Conservation (phyloP, 2,329 filamentous ascomycete species). For the Aschersonia sp. region DNA sequence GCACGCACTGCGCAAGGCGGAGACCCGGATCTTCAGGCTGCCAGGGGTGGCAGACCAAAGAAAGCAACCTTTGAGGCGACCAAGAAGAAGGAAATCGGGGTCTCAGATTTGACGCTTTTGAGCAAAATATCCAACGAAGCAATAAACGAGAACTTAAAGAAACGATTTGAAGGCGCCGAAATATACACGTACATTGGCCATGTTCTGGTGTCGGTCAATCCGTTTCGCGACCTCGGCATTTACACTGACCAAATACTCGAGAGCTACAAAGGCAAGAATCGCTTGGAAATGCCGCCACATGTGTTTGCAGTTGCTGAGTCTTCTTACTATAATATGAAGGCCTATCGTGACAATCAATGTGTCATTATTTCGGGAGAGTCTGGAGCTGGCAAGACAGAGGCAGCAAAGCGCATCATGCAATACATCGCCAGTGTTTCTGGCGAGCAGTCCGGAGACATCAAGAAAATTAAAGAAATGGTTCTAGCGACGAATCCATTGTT, state of each 20-base stretch:
- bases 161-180: conserved; percentile 91
- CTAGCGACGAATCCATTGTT: conserved; percentile 93
- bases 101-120: conserved; percentile 91
- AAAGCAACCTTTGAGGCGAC: conserved; percentile 92
- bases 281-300: conserved; percentile 86
- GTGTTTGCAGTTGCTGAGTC: conserved; percentile 96
- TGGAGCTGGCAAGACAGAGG: conserved; percentile 95
- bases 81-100: conserved; percentile 99
- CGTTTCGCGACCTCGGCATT: conserved; percentile 92
- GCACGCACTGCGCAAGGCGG: conserved; percentile 23
- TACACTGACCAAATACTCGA: conserved; percentile 91
- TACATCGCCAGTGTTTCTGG: conserved; percentile 97
- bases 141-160: conserved; percentile 98
- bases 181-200: conserved; percentile 99
- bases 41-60: conserved; percentile 54
- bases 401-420: conserved; percentile 97
- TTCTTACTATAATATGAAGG: conserved; percentile 99
- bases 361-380: conserved; percentile 99
- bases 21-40: conserved; percentile 18
- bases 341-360: conserved; percentile 97
- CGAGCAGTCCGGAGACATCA: conserved; percentile 70
- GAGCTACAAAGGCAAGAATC: conserved; percentile 93
- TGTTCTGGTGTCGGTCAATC: conserved; percentile 97
- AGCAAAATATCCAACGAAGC: conserved; percentile 99
- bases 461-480: conserved; percentile 98